Conservation (phyloP, 2,329 filamentous ascomycete species). For the Pseudogymnoascus pannorum region DNA sequence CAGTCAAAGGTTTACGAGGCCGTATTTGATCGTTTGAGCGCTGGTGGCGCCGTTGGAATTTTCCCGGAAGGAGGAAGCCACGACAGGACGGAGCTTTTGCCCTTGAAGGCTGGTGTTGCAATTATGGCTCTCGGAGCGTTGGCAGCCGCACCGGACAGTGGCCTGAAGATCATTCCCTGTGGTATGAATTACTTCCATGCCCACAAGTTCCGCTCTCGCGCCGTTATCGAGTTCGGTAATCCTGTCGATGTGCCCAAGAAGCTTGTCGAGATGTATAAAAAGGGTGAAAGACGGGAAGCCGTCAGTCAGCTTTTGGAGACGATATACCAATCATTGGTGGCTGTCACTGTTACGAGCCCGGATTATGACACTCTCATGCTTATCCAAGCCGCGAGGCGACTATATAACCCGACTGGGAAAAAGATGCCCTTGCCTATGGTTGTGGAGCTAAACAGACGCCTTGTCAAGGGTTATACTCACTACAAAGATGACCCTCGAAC, state of each 20-base stretch:
- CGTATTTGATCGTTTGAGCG: constrained; percentile 75
- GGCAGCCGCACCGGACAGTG: constrained; percentile 76
- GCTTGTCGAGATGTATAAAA: constrained; percentile 77
- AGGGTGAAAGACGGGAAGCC: constrained; percentile 75
- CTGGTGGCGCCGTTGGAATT: constrained; percentile 86
- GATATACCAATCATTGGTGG: constrained; percentile 74
- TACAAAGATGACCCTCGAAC: constrained; percentile 90
- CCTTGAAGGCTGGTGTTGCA: constrained; percentile 91
- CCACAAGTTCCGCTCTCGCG: constrained; percentile 94
- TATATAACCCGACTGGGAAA: constrained; percentile 92
- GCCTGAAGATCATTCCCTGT: constrained; percentile 88
- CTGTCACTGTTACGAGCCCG: constrained; percentile 85
- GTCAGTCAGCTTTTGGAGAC: constrained; percentile 79
- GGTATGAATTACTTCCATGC: constrained; percentile 99
- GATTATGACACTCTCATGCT: constrained; percentile 97
- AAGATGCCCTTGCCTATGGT: constrained; percentile 88
- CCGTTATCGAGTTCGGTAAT: constrained; percentile 89
- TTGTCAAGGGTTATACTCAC: constrained; percentile 84
- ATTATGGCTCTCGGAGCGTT: constrained; percentile 95
- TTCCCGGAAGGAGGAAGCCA: constrained; percentile 97
- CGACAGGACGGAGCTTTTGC: constrained; percentile 83
- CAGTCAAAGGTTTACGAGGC: constrained; percentile 90
- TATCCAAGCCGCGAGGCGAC: constrained; percentile 84
- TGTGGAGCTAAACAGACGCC: constrained; percentile 84
- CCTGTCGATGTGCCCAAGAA: constrained; percentile 79